phyloP scores from a whole-genome alignment of 208 protist genomes.

The Endotrypanum monterogeii region DNA sequence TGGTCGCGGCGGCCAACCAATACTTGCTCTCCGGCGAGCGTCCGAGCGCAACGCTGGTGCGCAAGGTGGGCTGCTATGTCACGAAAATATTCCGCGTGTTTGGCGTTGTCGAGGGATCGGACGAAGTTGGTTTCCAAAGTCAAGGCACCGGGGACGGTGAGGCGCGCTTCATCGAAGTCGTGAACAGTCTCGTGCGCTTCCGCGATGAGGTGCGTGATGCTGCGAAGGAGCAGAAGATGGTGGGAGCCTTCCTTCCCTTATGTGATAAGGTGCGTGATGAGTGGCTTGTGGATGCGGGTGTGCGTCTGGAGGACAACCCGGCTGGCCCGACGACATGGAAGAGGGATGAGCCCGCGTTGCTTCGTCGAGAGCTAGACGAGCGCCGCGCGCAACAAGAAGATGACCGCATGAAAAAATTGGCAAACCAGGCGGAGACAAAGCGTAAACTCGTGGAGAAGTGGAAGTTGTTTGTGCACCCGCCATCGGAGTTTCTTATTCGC shows the following conservation, averaged over 20 bases:
- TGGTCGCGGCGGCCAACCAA: constrained; percentile 84
- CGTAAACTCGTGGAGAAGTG: constrained; percentile 76
- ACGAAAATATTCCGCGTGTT: constrained; percentile 94
- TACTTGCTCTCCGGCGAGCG: constrained; percentile 71
- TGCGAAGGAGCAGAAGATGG: constrained; percentile 49
- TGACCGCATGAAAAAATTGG: constrained; percentile 49
- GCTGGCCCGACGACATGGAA: constrained; percentile 74
- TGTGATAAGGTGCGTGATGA: constrained; percentile 85
- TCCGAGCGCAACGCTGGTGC: constrained; percentile 68
- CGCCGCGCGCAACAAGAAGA: constrained; percentile 40
- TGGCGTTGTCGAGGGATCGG: constrained; percentile 85
- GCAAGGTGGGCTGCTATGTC: constrained; percentile 82
- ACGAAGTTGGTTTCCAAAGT: constrained; percentile 59
- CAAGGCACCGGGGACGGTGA: constrained; percentile 32
- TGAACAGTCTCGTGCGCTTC: constrained; percentile 78
- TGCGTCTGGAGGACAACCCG: constrained; percentile 85
- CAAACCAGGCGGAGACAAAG: constrained; percentile 65
- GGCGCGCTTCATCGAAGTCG: constrained; percentile 44
- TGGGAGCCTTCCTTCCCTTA: constrained; percentile 53
- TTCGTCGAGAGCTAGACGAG: constrained; percentile 59
- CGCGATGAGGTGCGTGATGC: constrained; percentile 69
- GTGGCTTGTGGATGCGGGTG: constrained; percentile 72
- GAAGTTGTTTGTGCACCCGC: constrained; percentile 42
- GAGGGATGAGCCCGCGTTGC: constrained; percentile 61
- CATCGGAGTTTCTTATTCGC: constrained; percentile 43